phyloP scores from a whole-genome alignment of 1,284 basidiomycete genomes.

The Vanrija humicola region DNA sequence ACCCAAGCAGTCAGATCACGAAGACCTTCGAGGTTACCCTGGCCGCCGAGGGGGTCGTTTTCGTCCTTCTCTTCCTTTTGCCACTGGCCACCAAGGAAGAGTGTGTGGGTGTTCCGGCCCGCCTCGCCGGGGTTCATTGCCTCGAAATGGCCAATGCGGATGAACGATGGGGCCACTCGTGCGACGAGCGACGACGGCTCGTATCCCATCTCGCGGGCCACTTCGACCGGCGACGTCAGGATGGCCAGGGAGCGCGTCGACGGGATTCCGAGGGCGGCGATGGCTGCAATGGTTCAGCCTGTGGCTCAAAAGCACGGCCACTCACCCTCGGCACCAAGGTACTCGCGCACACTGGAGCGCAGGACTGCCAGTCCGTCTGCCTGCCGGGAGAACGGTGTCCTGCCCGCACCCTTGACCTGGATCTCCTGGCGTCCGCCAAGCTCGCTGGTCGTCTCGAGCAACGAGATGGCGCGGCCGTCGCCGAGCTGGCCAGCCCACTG shows the following conservation, averaged over 20 bases:
- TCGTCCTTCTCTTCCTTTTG: conserved; percentile 41
- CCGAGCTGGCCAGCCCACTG: conserved; percentile 94
- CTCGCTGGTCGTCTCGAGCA: conserved; percentile 69
- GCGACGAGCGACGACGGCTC: conserved; percentile 78
- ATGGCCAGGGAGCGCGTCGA: conserved; percentile 84
- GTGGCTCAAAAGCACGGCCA: not conserved
- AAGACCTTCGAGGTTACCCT: conserved; percentile 69
- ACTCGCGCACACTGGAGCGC: conserved; percentile 88
- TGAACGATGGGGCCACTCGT: conserved; percentile 81
- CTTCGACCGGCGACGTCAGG: conserved; percentile 66
- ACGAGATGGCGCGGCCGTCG: conserved; percentile 86
- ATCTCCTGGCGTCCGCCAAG: conserved; percentile 67
- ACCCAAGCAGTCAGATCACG: conserved; percentile 72
- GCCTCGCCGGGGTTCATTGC: conserved; percentile 67
- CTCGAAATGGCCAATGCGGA: conserved; percentile 89
- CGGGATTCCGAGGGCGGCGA: conserved; percentile 80
- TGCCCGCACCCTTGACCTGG: conserved; percentile 89
- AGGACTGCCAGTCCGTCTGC: conserved; percentile 93
- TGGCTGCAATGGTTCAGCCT: conserved; percentile 55
- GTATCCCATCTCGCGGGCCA: conserved; percentile 66
- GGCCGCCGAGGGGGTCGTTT: conserved; percentile 45
- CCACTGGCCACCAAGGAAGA: conserved; percentile 53
- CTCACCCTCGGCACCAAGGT: conserved; percentile 75
- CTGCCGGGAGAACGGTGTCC: conserved; percentile 85
- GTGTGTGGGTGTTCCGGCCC: conserved; percentile 51